Evolutionary conservation across 371 early-diverging fungal species (phyloP).

Genomic region (Syncephalastrum racemosum): DNA sequence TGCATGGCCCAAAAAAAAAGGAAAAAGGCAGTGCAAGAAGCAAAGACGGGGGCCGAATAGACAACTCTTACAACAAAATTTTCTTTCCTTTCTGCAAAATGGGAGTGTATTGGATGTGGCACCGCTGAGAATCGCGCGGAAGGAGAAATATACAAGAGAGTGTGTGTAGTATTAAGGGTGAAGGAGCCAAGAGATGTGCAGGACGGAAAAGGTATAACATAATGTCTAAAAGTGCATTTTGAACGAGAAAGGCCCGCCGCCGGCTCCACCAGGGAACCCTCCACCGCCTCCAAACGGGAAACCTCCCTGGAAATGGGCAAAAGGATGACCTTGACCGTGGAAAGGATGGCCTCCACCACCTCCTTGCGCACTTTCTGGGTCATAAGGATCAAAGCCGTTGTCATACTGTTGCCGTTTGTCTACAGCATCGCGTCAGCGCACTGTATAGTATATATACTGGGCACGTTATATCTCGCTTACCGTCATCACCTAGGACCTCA

Average conservation of each 20-base stretch:
- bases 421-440: conserved; percentile 9
- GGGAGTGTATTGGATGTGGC: no score
- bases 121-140: no score
- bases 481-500: conserved; percentile 83
- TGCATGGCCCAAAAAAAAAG: no score
- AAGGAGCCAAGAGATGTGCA: no score
- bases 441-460: conserved; percentile 11
- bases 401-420: conserved; percentile 77
- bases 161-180: no score
- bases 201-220: no score
- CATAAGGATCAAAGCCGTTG: conserved; percentile 93
- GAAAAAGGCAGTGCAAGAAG: no score
- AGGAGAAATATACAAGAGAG: no score
- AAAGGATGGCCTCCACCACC: conserved; percentile 25
- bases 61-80: no score
- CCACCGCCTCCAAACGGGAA: conserved; percentile 46
- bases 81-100: no score
- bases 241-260: conserved; percentile 58
- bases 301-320: conserved; percentile 57
- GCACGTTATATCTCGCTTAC: conserved; percentile 27
- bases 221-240: conserved; percentile 38
- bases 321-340: conserved; percentile 46
- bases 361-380: conserved; percentile 61
- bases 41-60: no score
- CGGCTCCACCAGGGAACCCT: conserved; percentile 55